These are phyloP conservation scores for Tolypocladium tropicale DNA, from an alignment of 2,329 filamentous ascomycete genomes.

Conservation along the genomic window DNA sequence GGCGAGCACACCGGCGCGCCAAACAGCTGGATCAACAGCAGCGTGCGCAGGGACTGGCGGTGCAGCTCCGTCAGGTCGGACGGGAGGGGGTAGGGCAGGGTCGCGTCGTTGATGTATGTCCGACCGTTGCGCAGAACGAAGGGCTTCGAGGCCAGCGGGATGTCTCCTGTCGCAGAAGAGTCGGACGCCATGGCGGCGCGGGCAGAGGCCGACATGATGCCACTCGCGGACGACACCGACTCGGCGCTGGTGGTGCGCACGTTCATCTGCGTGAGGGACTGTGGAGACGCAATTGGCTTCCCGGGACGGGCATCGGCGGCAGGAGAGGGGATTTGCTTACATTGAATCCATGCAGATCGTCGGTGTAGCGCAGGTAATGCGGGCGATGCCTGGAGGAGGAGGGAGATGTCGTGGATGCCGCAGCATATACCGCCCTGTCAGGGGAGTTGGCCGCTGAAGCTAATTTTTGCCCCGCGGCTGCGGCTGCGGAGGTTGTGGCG, in stretches of 20 bases:
- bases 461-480: constrained; percentile 1
- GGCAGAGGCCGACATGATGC: constrained; percentile 28
- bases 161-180: constrained; percentile 31
- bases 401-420: background rate
- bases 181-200: constrained; percentile 41
- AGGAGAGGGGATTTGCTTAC: constrained; percentile 2
- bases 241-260: constrained; percentile 29
- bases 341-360: constrained; percentile 5
- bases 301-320: background rate
- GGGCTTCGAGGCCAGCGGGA: constrained; percentile 31
- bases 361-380: constrained; percentile 1
- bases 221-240: constrained; percentile 36
- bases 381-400: constrained; percentile 3
- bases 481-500: constrained; percentile 13
- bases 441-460: background rate
- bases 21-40: constrained; percentile 72
- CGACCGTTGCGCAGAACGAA: constrained; percentile 69
- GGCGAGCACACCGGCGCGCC: constrained; percentile 71
- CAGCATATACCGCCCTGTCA: background rate
- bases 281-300: constrained; percentile 4
- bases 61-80: constrained; percentile 82
- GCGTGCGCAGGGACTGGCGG: constrained; percentile 73
- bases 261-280: constrained; percentile 20
- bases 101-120: constrained; percentile 67
- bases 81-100: constrained; percentile 72